Conservation (phyloP, 495 filamentous ascomycete species). For the Podospora conica region DNA sequence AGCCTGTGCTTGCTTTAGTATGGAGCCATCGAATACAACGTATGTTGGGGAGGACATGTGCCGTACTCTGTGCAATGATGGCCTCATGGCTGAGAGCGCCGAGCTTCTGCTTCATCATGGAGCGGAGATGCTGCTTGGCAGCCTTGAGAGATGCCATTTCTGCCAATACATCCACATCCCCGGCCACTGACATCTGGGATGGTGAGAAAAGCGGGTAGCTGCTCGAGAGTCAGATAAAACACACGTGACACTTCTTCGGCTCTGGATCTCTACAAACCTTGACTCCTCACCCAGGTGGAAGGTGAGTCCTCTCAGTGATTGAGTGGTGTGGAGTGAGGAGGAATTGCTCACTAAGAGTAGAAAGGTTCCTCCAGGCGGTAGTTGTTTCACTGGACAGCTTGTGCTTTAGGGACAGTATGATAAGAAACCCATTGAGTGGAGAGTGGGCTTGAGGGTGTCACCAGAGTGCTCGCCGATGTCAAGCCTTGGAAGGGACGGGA, state of each 20-base stretch:
- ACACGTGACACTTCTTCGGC: not conserved
- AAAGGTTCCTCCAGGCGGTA: not conserved
- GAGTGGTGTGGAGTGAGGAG: too few species aligned
- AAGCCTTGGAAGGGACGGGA: not conserved
- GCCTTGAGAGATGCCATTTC: conserved; percentile 31
- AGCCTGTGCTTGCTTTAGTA: conserved; percentile 42
- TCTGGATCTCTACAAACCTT: not conserved
- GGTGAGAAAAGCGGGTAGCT: not conserved
- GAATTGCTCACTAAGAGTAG: too few species aligned
- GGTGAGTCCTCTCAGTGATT: too few species aligned
- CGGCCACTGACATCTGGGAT: not conserved
- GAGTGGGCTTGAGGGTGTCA: not conserved
- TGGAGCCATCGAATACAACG: not conserved
- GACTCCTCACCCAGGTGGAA: not conserved
- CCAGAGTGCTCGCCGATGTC: not conserved
- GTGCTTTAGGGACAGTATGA: not conserved
- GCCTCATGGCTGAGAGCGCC: conserved; percentile 50
- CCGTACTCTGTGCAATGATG: conserved; percentile 60
- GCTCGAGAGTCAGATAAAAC: not conserved
- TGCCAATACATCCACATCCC: conserved; percentile 6
- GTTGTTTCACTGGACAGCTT: not conserved
- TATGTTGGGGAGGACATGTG: not conserved
- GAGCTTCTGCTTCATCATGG: conserved; percentile 59
- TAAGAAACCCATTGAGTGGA: not conserved
- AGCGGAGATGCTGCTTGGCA: conserved; percentile 69